Conservation (phyloP, 116 monocot genomes). For the Thalassia testudinum region DNA sequence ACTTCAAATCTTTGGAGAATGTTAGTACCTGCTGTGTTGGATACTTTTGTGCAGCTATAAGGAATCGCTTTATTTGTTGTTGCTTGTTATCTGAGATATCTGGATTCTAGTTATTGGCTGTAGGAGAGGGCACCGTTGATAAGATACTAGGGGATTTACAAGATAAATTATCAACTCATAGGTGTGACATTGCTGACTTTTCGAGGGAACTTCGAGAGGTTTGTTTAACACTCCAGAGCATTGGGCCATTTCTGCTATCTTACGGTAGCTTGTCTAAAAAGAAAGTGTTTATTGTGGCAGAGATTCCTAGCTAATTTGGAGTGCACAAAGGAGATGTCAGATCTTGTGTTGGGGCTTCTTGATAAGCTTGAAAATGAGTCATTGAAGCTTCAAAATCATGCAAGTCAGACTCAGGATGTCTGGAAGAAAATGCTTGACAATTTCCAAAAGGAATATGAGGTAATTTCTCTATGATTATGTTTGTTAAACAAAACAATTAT, state of each 20-base stretch:
- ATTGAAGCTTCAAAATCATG: constrained; percentile 28
- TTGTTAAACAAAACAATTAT: not conserved
- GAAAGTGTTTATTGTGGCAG: constrained; percentile 15
- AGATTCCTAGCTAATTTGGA: constrained; percentile 33
- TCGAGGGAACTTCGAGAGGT: constrained; percentile 73
- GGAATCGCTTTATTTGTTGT: no score
- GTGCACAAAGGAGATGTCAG: constrained; percentile 44
- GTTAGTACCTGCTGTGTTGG: constrained; percentile 9
- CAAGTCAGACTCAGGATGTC: constrained; percentile 27
- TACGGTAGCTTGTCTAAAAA: no score
- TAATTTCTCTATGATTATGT: constrained; percentile 2
- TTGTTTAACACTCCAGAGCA: not conserved
- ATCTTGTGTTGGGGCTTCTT: constrained; percentile 32
- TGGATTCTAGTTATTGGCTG: constrained; percentile 33
- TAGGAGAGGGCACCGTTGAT: constrained; percentile 36
- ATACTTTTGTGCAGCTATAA: no score
- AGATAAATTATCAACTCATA: constrained; percentile 32
- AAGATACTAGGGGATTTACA: constrained; percentile 43
- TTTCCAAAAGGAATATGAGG: constrained; percentile 72
- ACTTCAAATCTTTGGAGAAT: constrained; percentile 6
- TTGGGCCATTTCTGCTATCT: no score
- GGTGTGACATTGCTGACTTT: constrained; percentile 60
- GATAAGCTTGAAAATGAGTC: constrained; percentile 33
- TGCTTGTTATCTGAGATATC: no score
- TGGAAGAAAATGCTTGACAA: constrained; percentile 29